These are phyloP conservation scores for Candida argentea DNA, from an alignment of 805 yeast species.

Conservation along the genomic window DNA sequence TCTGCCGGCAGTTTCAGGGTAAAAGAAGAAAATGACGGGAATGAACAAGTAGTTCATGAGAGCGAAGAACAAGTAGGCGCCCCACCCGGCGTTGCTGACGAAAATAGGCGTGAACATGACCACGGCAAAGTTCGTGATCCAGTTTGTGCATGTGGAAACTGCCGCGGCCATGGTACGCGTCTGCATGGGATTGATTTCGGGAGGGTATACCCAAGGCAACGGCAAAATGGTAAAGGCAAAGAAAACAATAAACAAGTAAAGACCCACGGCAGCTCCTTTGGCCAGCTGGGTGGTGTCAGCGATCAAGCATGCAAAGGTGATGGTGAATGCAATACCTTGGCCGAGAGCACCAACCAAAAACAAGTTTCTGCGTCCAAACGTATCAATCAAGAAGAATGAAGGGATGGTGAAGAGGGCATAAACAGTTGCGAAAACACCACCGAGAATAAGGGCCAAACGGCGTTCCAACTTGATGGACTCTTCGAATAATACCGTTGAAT, in stretches of 20 bases:
- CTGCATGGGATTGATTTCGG: conserved; percentile 37
- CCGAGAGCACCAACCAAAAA: conserved; percentile 34
- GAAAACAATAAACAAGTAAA: conserved; percentile 34
- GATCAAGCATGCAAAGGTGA: conserved; percentile 32
- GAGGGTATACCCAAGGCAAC: conserved; percentile 39
- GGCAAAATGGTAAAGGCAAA: conserved; percentile 35
- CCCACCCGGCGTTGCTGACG: conserved; percentile 28
- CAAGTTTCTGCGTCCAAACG: conserved; percentile 36
- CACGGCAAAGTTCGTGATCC: conserved; percentile 35
- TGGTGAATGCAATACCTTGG: conserved; percentile 29
- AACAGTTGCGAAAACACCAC: conserved; percentile 55
- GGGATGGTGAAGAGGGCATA: conserved; percentile 46
- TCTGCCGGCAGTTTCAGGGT: conserved; percentile 38
- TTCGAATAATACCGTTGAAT: conserved; percentile 48
- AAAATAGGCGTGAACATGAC: conserved; percentile 38
- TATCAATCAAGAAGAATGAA: conserved; percentile 32
- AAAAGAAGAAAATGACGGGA: conserved; percentile 33
- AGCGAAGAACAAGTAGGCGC: conserved; percentile 34
- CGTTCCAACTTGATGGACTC: conserved; percentile 39
- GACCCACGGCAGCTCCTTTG: conserved; percentile 37
- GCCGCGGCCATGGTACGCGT: conserved; percentile 37
- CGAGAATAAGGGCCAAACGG: conserved; percentile 47
- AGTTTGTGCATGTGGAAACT: conserved; percentile 35
- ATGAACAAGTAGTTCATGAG: conserved; percentile 26
- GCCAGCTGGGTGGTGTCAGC: conserved; percentile 21